Conservation (phyloP, 73 alveolate species). For the Paramecium octaurelia region DNA sequence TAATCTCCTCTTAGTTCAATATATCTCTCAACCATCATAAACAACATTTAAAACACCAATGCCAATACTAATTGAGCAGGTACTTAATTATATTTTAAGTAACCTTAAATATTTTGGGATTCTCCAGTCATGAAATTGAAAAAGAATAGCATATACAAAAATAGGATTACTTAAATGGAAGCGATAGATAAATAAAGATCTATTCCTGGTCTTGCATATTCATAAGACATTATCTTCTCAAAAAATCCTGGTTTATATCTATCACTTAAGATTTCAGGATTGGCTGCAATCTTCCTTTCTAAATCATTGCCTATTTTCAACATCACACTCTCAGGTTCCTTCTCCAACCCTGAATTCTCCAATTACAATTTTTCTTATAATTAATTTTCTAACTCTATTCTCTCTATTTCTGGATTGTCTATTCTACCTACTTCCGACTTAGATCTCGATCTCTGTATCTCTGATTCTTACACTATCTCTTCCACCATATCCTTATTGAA, state of each 20-base stretch:
- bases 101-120: not conserved
- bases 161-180: not conserved
- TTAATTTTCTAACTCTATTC: not conserved
- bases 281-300: not conserved
- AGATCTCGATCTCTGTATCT: not conserved
- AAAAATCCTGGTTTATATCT: not conserved
- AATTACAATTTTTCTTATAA: not conserved
- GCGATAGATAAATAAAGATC: constrained; percentile 23
- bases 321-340: not conserved
- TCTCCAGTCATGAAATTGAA: constrained; percentile 10
- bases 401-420: not conserved
- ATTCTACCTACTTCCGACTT: not conserved
- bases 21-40: constrained; percentile 12
- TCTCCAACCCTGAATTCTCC: not conserved
- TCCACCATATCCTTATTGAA: not conserved
- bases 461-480: not conserved
- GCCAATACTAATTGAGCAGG: constrained; percentile 33
- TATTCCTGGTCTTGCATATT: constrained; percentile 35
- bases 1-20: not conserved
- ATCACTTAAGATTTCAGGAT: not conserved
- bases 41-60: not conserved
- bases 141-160: constrained; percentile 34
- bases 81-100: not conserved
- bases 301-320: not conserved
- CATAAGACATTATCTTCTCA: constrained; percentile 11